Evolutionary conservation across 2,329 filamentous ascomycete genomes (phyloP).

Genomic region (Arthrobotrys iridis): DNA sequence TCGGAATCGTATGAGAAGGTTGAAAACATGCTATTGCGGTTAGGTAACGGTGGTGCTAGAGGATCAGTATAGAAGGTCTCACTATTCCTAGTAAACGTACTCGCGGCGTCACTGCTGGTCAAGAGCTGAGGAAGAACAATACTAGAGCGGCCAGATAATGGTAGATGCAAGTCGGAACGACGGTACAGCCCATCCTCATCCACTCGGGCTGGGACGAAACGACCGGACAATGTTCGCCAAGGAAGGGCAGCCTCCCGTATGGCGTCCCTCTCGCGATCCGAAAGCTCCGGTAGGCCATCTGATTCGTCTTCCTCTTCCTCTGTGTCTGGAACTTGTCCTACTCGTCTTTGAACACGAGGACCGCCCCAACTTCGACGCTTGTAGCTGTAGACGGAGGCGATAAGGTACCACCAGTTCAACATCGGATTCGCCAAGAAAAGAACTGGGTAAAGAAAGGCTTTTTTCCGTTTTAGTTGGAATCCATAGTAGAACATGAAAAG

Average conservation of each 20-base stretch:
- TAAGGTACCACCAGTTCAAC: constrained; percentile 98
- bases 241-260: constrained; percentile 42
- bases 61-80: constrained; percentile 11
- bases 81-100: constrained; percentile 31
- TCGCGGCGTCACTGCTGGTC: constrained; percentile 26
- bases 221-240: constrained; percentile 48
- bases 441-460: constrained; percentile 91
- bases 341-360: constrained; percentile 69
- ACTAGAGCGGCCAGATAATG: constrained; percentile 47
- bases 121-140: constrained; percentile 41
- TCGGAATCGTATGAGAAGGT: constrained; percentile 41
- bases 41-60: constrained; percentile 22
- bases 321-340: neutral
- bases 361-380: constrained; percentile 91
- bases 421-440: constrained; percentile 97
- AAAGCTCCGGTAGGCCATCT: constrained; percentile 42
- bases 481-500: constrained; percentile 96
- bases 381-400: constrained; percentile 61
- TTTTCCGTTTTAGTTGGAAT: constrained; percentile 83
- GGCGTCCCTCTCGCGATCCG: constrained; percentile 38
- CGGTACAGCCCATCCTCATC: constrained; percentile 41
- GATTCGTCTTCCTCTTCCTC: constrained; percentile 23
- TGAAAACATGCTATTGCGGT: constrained; percentile 31
- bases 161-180: constrained; percentile 41
- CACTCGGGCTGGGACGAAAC: constrained; percentile 46